Conservation (phyloP, 495 filamentous ascomycete genomes). For the Terfezia boudieri region DNA sequence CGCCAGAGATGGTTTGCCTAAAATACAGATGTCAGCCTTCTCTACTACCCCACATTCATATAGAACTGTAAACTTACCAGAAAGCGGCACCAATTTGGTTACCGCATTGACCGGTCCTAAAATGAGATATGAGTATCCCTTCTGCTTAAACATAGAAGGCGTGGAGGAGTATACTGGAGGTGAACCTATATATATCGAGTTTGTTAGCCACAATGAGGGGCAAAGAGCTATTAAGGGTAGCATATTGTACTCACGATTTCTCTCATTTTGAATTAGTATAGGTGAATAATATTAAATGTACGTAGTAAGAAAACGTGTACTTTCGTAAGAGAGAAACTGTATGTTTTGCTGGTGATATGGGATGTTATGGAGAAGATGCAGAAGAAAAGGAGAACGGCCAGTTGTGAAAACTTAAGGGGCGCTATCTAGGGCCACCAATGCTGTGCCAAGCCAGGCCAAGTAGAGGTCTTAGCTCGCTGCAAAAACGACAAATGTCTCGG, state of each 20-base stretch:
- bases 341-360: too few species aligned
- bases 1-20: slow-evolving; percentile 91
- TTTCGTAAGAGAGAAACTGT: background rate
- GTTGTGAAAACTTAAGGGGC: background rate
- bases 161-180: slow-evolving; percentile 6
- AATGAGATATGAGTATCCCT: background rate
- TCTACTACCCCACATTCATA: slow-evolving; percentile 5
- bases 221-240: slow-evolving; percentile 39
- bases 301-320: background rate
- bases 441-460: background rate
- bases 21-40: slow-evolving; percentile 16
- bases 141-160: background rate
- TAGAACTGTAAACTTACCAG: slow-evolving; percentile 38
- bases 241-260: slow-evolving; percentile 97
- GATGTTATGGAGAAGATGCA: background rate
- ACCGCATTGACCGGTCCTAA: slow-evolving; percentile 36
- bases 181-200: slow-evolving; percentile 14
- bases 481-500: too few species aligned
- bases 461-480: background rate
- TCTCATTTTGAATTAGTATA: slow-evolving; percentile 42
- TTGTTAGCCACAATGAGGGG: slow-evolving; percentile 13
- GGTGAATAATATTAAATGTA: background rate
- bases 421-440: background rate
- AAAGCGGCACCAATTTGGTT: slow-evolving; percentile 99
- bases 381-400: background rate